A percentile compares a stretch with the other conserved stretches of the same genome.
Evolutionary conservation across 805 yeast species (phyloP).

Genomic region (Candida takata): DNA sequence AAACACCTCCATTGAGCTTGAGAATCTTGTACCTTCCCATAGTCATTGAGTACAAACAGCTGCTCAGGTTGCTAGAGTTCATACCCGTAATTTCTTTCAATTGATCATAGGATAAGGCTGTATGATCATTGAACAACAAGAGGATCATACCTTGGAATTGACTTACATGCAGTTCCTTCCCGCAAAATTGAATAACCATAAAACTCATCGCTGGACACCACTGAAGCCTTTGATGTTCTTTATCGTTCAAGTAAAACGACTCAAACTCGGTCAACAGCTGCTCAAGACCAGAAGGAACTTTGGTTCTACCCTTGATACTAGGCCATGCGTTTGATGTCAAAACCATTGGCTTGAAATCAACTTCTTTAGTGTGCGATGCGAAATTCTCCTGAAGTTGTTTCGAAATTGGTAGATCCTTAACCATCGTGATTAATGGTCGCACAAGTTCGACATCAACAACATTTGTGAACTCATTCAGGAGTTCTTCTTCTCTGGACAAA

Average conservation of each 20-base stretch:
- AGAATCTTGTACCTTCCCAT: slow-evolving; percentile 17
- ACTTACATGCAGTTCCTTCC: slow-evolving; percentile 14
- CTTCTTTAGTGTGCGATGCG: not conserved
- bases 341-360: slow-evolving; percentile 17
- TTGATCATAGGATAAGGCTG: slow-evolving; percentile 10
- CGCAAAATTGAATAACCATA: slow-evolving; percentile 14
- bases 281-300: slow-evolving; percentile 9
- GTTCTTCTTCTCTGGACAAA: slow-evolving; percentile 6
- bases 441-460: slow-evolving; percentile 15
- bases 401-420: slow-evolving; percentile 11
- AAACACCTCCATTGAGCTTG: slow-evolving; percentile 6
- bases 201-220: slow-evolving; percentile 20
- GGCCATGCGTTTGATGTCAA: slow-evolving; percentile 19
- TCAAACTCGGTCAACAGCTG: slow-evolving; percentile 6
- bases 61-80: slow-evolving; percentile 11
- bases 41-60: slow-evolving; percentile 20
- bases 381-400: slow-evolving; percentile 3
- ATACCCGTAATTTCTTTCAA: slow-evolving; percentile 9
- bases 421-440: slow-evolving; percentile 13
- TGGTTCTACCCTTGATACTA: slow-evolving; percentile 3
- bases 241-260: slow-evolving; percentile 8
- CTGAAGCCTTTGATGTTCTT: slow-evolving; percentile 7
- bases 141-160: slow-evolving; percentile 17
- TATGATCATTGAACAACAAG: slow-evolving; percentile 15
- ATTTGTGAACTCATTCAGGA: slow-evolving; percentile 6